Base-by-base conservation (phyloP, 2,329 filamentous ascomycete genomes). In the Fusarium pilosicola region DNA sequence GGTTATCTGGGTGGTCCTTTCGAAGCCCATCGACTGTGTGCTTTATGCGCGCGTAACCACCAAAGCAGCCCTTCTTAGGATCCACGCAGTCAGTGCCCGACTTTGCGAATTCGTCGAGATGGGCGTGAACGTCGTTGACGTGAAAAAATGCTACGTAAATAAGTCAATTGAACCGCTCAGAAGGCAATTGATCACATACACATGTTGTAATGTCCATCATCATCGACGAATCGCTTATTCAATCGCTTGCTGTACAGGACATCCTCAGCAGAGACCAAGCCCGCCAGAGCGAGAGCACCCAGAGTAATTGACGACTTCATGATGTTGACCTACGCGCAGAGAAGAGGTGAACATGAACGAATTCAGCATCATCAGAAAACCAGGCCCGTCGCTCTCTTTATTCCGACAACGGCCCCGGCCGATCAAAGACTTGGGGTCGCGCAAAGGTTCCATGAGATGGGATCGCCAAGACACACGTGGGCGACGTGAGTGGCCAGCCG, bases 111-210 rank as follows among this genome's bases (percentile, higher is more conserved):
- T 92, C 81, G 77, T 92, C 90, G 24, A 92, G 83, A 78, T 92
- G 91, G 20, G 91, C 87, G 78, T 92, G 91, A 20, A 92, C 89
- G 78, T 92, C 90, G 77, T 92, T 92, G 84, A 92, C 86, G 79
- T 92, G 91, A 81, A 91, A 92, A 82, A 92, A 91, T 12, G 90
- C 84, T 85, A 13, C 17, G 11, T 9, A 8, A 34, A 17, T 59
- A 4, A 54, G 60, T 32, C 39, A 20, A n/a, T 49, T 30, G 48
- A 17, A 30, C 17, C 20, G 28, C 14, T 10, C 15, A 45, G 2
- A 14, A 5, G 7, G 22, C 15, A 22, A 30, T 28, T 36, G 32
- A 34, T 13, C 20, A 76, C 82, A 38, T 80, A 84, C 82, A 88
- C 65, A 89, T 86, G 77, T 89, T 89, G 78, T 85, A 88, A 74